A percentile compares a stretch with the other conserved stretches of the same genome.
Conservation (phyloP, 1,284 basidiomycete species). For the Trichosporon inkin region DNA sequence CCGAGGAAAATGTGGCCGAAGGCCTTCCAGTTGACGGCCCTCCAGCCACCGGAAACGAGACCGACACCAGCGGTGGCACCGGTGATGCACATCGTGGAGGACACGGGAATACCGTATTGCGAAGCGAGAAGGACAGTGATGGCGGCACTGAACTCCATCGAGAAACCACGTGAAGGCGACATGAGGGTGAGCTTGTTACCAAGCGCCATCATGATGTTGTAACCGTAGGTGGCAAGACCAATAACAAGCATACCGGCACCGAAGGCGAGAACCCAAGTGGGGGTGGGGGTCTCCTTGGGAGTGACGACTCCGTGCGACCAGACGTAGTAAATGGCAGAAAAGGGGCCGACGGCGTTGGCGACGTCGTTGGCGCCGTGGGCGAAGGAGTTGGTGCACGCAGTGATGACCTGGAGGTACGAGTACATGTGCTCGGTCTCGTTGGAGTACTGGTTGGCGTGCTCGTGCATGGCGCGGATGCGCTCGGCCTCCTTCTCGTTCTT, state of each 20-base stretch:
- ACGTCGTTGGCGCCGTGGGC: constrained; percentile 53
- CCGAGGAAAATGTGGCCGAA: constrained; percentile 45
- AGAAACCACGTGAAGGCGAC: constrained; percentile 54
- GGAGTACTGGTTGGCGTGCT: constrained; percentile 50
- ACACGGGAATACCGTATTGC: constrained; percentile 48
- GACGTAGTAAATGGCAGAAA: constrained; percentile 48
- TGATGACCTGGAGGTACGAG: constrained; percentile 55
- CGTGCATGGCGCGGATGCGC: constrained; percentile 49
- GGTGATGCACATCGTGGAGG: constrained; percentile 49
- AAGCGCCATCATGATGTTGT: constrained; percentile 49
- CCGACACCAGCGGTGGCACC: constrained; percentile 46
- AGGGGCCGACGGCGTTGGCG: constrained; percentile 48
- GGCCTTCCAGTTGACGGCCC: constrained; percentile 47
- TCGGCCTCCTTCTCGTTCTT: constrained; percentile 31
- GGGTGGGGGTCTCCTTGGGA: constrained; percentile 45
- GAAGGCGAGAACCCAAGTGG: constrained; percentile 53
- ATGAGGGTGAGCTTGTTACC: constrained; percentile 53
- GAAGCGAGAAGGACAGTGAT: constrained; percentile 54
- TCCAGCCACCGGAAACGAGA: constrained; percentile 47
- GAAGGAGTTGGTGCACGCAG: constrained; percentile 55
- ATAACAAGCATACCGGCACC: constrained; percentile 51
- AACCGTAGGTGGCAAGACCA: constrained; percentile 53
- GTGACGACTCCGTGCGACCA: constrained; percentile 46
- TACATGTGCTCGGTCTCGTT: constrained; percentile 55
- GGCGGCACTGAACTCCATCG: constrained; percentile 54